Evolutionary conservation across 106 monocot genomes (phyloP).

Genomic region (Amphibolis antarctica): DNA sequence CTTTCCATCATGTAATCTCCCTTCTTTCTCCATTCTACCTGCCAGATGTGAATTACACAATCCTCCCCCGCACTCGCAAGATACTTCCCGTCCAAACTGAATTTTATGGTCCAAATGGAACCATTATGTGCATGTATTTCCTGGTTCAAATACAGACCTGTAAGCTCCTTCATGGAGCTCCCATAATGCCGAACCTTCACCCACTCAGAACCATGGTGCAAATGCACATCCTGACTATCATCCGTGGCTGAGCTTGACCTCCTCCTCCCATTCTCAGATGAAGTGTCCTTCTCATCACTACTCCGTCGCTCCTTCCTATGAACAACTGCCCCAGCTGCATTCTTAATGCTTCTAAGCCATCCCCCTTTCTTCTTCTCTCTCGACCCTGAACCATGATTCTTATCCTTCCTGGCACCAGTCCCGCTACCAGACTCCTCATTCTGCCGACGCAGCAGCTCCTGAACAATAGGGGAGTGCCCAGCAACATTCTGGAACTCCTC

Average conservation of each 20-base stretch:
- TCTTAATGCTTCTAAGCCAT: constrained; percentile 62
- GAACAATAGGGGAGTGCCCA: constrained; percentile 75
- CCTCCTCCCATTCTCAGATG: constrained; percentile 50
- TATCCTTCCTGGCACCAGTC: not conserved
- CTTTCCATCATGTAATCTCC: constrained; percentile 22
- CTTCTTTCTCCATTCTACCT: constrained; percentile 41
- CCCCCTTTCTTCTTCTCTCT: constrained; percentile 44
- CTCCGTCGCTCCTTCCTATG: constrained; percentile 32
- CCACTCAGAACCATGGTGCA: constrained; percentile 31
- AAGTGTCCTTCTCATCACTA: constrained; percentile 53
- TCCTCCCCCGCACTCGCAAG: constrained; percentile 66
- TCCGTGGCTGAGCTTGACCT: constrained; percentile 70
- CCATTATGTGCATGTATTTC: constrained; percentile 60
- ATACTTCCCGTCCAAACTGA: constrained; percentile 48
- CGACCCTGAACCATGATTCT: constrained; percentile 3
- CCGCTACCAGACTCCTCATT: constrained; percentile 14
- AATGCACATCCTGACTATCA: constrained; percentile 47
- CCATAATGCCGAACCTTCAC: constrained; percentile 56
- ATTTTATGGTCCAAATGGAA: constrained; percentile 58
- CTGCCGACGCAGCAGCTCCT: constrained; percentile 81
- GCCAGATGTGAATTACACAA: constrained; percentile 56
- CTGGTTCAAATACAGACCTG: constrained; percentile 47
- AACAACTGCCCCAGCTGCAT: constrained; percentile 37
- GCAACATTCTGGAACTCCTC: constrained; percentile 77
- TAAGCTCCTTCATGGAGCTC: constrained; percentile 47